Conservation (phyloP, 345 rosid genomes). For the Euclidium syriacum region DNA sequence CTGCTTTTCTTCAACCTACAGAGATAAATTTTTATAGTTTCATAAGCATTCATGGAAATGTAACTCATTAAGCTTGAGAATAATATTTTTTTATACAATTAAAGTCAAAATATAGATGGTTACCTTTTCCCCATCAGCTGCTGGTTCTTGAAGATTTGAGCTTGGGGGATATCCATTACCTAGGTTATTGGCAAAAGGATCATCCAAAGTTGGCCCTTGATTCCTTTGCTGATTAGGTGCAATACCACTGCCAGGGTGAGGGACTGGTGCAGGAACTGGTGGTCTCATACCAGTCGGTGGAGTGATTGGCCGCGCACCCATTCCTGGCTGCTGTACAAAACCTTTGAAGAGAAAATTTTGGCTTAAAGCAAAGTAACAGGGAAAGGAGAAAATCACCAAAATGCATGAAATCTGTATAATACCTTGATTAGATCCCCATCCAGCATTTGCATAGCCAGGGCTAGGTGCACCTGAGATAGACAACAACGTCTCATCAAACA, state of each 20-base stretch:
- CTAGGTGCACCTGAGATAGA: conserved; percentile 78
- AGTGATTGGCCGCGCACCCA: conserved; percentile 48
- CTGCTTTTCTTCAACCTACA: conserved; percentile 56
- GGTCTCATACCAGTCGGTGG: conserved; percentile 65
- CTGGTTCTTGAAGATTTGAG: conserved; percentile 42
- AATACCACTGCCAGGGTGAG: conserved; percentile 40
- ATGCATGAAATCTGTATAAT: conserved; percentile 29
- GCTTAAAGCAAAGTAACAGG: conserved; percentile 6
- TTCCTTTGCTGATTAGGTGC: conserved; percentile 49
- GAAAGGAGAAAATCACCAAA: conserved; percentile 16
- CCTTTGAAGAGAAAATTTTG: conserved; percentile 37
- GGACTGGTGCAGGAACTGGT: conserved; percentile 42
- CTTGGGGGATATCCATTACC: conserved; percentile 38
- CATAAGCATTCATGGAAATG: conserved; percentile 12
- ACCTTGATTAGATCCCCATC: conserved; percentile 78
- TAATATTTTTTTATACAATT: background rate
- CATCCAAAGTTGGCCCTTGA: conserved; percentile 43
- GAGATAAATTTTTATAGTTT: background rate
- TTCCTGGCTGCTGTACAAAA: conserved; percentile 57
- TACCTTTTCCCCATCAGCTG: conserved; percentile 58
- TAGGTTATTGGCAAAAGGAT: conserved; percentile 53
- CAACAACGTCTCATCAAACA: conserved; percentile 81
- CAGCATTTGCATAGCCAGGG: conserved; percentile 57
- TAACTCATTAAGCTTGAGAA: background rate
- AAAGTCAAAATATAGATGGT: conserved; percentile 3